Conservation (phyloP, 257 asterid species). For the Orobanche coerulescens region DNA sequence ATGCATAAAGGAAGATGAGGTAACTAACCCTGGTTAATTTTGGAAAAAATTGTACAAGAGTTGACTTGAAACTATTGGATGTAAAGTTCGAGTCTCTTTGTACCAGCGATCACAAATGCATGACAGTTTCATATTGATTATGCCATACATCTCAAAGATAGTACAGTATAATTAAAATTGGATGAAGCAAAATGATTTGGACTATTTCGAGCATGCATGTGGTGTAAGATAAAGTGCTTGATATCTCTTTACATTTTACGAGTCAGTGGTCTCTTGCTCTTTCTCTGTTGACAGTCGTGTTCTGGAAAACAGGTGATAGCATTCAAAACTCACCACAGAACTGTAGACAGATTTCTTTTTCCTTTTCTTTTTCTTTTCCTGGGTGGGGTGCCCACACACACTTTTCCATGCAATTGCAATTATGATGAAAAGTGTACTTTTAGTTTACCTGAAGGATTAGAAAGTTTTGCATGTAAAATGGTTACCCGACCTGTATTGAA, state of each 20-base stretch:
- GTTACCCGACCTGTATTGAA: background rate
- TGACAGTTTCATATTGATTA: conserved; percentile 2
- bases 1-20: background rate
- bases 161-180: conserved; percentile 3
- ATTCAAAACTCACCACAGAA: background rate
- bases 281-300: conserved; percentile 4
- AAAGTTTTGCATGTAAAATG: conserved; percentile 2
- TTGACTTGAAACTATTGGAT: conserved; percentile 1
- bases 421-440: background rate
- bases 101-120: background rate
- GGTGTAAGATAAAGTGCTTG: conserved; percentile 1
- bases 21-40: background rate
- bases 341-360: background rate
- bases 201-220: conserved; percentile 14
- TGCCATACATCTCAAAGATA: conserved; percentile 9
- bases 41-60: conserved; percentile 4
- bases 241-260: background rate
- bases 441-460: conserved; percentile 2
- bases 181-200: background rate
- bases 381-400: background rate
- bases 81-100: background rate
- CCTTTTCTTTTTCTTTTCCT: background rate
- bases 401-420: background rate
- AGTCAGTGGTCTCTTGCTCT: background rate
- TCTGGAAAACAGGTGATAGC: background rate